Percentiles rank a stretch among this genome's conserved stretches.
phyloP scores from a whole-genome alignment of 768 basidiomycete genomes.

The Hericium alpestre region DNA sequence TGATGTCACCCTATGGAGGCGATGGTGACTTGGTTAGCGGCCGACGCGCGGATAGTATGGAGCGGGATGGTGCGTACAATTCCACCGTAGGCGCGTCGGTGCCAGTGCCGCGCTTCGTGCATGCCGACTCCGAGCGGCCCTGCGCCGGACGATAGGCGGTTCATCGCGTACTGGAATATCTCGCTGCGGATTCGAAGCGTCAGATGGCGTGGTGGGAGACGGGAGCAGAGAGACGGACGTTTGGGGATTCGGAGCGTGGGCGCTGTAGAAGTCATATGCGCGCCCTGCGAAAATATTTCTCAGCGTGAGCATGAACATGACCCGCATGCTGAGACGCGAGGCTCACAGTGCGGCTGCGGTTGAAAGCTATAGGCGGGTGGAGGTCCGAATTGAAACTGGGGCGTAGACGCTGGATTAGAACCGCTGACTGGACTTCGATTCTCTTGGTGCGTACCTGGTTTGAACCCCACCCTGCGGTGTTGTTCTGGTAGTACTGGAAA shows the following conservation, averaged over 20 bases:
- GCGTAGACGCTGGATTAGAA: neutral
- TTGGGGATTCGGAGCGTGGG: constrained; percentile 46
- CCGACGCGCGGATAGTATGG: neutral
- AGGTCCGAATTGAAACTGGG: constrained; percentile 11
- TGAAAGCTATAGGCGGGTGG: constrained; percentile 25
- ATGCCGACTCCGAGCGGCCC: constrained; percentile 33
- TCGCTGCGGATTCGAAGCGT: constrained; percentile 13
- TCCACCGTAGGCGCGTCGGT: constrained; percentile 55
- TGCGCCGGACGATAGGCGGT: constrained; percentile 15
- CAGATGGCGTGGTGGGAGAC: neutral
- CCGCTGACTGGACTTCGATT: neutral
- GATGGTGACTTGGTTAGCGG: neutral
- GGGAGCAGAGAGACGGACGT: constrained; percentile 33
- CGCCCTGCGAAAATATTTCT: constrained; percentile 33
- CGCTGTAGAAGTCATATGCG: constrained; percentile 52
- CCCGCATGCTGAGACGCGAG: constrained; percentile 2
- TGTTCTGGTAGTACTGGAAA: constrained; percentile 34
- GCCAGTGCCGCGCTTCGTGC: constrained; percentile 55
- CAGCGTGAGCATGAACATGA: neutral
- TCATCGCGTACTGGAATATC: constrained; percentile 29
- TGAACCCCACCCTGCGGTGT: constrained; percentile 40
- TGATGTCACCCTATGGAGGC: constrained; percentile 36
- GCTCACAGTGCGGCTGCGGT: constrained; percentile 27
- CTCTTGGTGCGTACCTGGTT: constrained; percentile 19
- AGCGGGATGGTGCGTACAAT: constrained; percentile 27